phyloP scores from a whole-genome alignment of 116 monocot genomes.

The Dioscorea cayenensis region DNA sequence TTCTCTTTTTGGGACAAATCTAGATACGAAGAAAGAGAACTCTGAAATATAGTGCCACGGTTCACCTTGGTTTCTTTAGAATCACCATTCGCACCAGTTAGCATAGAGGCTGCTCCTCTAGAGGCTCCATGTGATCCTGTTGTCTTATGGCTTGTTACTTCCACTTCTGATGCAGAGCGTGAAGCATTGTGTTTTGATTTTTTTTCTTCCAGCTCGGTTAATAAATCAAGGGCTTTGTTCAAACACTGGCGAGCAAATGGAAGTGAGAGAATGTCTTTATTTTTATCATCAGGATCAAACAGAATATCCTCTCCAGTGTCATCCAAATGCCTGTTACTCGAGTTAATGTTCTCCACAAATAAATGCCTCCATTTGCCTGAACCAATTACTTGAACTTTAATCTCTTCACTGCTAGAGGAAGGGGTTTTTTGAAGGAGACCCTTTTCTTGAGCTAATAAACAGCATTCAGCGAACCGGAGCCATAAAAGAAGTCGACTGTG shows the following conservation, averaged over 20 bases:
- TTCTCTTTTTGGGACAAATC: conserved; percentile 53
- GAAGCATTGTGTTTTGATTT: background rate
- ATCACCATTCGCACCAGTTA: conserved; percentile 30
- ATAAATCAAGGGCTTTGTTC: conserved; percentile 50
- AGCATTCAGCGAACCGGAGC: conserved; percentile 85
- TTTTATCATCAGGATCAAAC: conserved; percentile 6
- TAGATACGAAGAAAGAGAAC: conserved; percentile 42
- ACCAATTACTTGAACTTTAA: conserved; percentile 53
- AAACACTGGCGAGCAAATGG: conserved; percentile 71
- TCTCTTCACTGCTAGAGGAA: conserved; percentile 18
- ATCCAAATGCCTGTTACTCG: conserved; percentile 21
- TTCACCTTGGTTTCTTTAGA: conserved; percentile 36
- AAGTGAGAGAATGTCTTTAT: conserved; percentile 49
- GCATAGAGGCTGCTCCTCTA: conserved; percentile 19
- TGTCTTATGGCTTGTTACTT: conserved; percentile 12
- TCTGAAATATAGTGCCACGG: conserved; percentile 31
- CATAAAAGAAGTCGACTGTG: conserved; percentile 52
- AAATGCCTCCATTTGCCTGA: conserved; percentile 67
- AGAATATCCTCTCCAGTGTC: conserved; percentile 19
- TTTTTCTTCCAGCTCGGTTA: conserved; percentile 37
- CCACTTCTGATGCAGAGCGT: conserved; percentile 6
- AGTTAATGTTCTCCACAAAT: conserved; percentile 28
- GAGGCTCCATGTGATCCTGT: conserved; percentile 15
- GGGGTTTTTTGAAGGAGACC: conserved; percentile 32
- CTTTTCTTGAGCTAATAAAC: conserved; percentile 60